Evolutionary conservation across 768 basidiomycete genomes (phyloP).

Genomic region (Amanita pallidorosea): DNA sequence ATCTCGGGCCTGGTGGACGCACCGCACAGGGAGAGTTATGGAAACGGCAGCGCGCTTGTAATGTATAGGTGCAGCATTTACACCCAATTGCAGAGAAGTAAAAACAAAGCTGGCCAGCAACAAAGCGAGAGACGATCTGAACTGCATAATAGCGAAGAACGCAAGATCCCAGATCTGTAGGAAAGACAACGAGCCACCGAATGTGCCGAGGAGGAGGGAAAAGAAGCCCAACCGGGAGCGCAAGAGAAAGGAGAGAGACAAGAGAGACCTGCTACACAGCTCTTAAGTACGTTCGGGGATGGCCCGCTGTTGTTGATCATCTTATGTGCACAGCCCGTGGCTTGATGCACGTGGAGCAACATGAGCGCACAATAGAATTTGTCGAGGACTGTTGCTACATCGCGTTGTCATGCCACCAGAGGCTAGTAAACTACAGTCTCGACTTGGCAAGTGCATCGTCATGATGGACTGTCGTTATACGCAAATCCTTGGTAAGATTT

Average conservation of each 20-base stretch:
- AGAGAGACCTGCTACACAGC: neutral
- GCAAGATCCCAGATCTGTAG: slow-evolving; percentile 5
- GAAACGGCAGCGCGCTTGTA: slow-evolving; percentile 13
- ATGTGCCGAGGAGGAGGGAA: slow-evolving; percentile 6
- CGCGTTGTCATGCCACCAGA: no score
- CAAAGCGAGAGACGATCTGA: slow-evolving; percentile 37
- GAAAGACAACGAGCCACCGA: slow-evolving; percentile 10
- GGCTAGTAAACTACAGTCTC: slow-evolving; percentile 21
- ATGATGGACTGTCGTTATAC: slow-evolving; percentile 20
- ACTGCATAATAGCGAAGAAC: slow-evolving; percentile 35
- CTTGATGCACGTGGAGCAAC: no score
- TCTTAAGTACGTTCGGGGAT: neutral
- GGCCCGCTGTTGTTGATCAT: no score
- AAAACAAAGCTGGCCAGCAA: slow-evolving; percentile 43
- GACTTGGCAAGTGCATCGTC: slow-evolving; percentile 44
- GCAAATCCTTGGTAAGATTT: slow-evolving; percentile 25
- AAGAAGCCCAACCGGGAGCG: slow-evolving; percentile 3
- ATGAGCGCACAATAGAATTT: no score
- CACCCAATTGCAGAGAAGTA: slow-evolving; percentile 25
- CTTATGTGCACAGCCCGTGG: no score
- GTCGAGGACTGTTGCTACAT: no score
- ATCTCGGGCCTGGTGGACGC: slow-evolving; percentile 18
- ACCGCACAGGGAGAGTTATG: slow-evolving; percentile 34
- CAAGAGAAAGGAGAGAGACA: slow-evolving; percentile 15
- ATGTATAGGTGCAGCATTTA: slow-evolving; percentile 30